Evolutionary conservation across 495 filamentous ascomycete species (phyloP), one percentile per base, ranked within the genome.

Genomic region (Jackrogersella minutella): DNA sequence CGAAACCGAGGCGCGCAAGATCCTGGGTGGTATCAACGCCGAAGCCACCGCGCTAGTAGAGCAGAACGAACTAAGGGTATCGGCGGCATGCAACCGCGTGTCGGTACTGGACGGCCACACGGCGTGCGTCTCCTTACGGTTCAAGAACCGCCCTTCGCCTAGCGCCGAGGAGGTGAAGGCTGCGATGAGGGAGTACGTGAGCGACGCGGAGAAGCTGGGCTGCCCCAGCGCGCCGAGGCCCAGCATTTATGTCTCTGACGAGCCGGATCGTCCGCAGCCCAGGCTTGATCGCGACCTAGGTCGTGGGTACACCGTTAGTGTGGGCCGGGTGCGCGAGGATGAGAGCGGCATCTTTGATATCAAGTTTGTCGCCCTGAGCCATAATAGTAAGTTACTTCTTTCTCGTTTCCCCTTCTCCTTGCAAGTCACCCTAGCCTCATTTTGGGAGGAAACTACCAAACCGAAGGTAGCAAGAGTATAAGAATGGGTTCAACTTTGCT

Each of bases 31-130:
- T 43, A 71, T 94, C 69, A 91, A 90, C 69, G 71, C 73, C 28
- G 86, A 87, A 13, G 82, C 82, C 14, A 90, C 87, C 7, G 89
- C 83, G 28, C 90, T 93, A 63, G 75, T 84, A 19, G 82, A 90
- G 54, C 88, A 92, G 63, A 69, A 76, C 17, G 77, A 78, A 52
- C 84, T 94, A 30, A 81, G 82, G 44, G 85, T 96, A 14, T 91
- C 90, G 11, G 91, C 90, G 13, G 88, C 91, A 14, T 95, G 92
- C 76, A 95, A 90, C 66, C 86, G 92, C 58, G 92, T 96, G 11
- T 82, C 89, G 40, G 91, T 96, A 22, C 84, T 92, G 61, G 92
- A 96, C 73, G 92, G 91, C 41, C 92, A 95, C 77, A 92, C 87
- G 60, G 91, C 90, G 8, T 94, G 91, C 67, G 90, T 95, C 5